Percentiles rank a stretch among this genome's conserved stretches.
These are phyloP conservation scores for Taphrina betulina DNA, from an alignment of 1,139 yeast genomes.

Conservation along the genomic window DNA sequence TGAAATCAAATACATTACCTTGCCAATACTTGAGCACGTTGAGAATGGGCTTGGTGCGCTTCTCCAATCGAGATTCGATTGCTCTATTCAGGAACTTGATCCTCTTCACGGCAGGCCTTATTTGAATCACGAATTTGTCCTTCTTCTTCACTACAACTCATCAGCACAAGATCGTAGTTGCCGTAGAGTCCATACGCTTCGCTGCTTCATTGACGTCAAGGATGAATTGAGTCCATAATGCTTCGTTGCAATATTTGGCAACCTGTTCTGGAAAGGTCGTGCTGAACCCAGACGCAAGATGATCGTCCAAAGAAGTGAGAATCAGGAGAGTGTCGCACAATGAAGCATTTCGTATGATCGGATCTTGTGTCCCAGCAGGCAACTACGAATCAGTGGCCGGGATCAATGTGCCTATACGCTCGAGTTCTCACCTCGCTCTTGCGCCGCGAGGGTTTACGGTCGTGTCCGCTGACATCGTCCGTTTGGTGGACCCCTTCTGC, in stretches of 20 bases:
- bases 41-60: constrained; percentile 13
- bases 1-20: constrained; percentile 7
- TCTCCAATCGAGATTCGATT: constrained; percentile 6
- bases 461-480: too few species aligned
- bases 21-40: constrained; percentile 22
- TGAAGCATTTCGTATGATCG: background rate
- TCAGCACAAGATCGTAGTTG: too few species aligned
- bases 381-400: too few species aligned
- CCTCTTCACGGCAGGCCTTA: constrained; percentile 1
- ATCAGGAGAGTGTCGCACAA: background rate
- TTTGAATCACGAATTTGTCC: constrained; percentile 6
- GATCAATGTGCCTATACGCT: too few species aligned
- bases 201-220: constrained; percentile 13
- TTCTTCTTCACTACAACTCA: constrained; percentile 16
- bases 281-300: constrained; percentile 11
- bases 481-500: too few species aligned
- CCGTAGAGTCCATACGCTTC: constrained; percentile 1
- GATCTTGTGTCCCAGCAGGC: constrained; percentile 16
- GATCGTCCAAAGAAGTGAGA: constrained; percentile 1
- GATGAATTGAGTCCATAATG: constrained; percentile 9
- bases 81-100: constrained; percentile 3
- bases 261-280: constrained; percentile 1
- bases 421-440: too few species aligned
- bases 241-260: background rate
- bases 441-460: too few species aligned